phyloP scores from a whole-genome alignment of 768 basidiomycete species.

The Agrocybe pediades region DNA sequence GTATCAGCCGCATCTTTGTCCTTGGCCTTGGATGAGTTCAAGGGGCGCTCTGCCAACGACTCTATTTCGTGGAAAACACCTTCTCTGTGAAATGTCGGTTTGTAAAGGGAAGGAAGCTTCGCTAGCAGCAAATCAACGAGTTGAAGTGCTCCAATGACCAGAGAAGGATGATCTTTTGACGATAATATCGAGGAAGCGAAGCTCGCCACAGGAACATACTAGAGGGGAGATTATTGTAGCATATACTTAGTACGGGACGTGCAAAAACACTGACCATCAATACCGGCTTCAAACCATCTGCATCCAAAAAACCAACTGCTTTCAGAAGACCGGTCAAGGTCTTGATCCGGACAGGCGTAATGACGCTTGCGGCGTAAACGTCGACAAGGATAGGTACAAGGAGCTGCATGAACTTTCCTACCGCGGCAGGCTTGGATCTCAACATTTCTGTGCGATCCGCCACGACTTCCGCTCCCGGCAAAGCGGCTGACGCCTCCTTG shows the following conservation, averaged over 20 bases:
- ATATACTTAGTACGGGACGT: neutral
- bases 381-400: conserved; percentile 94
- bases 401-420: conserved; percentile 83
- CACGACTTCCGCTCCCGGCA: conserved; percentile 32
- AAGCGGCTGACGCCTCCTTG: conserved; percentile 26
- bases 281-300: conserved; percentile 72
- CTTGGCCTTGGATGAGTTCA: conserved; percentile 55
- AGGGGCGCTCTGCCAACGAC: conserved; percentile 60
- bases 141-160: conserved; percentile 89
- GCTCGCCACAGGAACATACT: conserved; percentile 94
- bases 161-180: conserved; percentile 84
- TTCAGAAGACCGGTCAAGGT: conserved; percentile 87
- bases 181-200: conserved; percentile 95
- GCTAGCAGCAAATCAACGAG: conserved; percentile 87
- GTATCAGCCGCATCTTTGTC: conserved; percentile 50
- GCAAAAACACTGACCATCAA: conserved; percentile 76
- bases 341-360: conserved; percentile 83
- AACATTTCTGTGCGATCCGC: conserved; percentile 75
- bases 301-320: conserved; percentile 86
- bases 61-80: conserved; percentile 97
- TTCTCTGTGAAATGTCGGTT: conserved; percentile 88
- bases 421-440: conserved; percentile 71
- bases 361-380: conserved; percentile 98
- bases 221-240: conserved; percentile 13
- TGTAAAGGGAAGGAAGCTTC: conserved; percentile 85